Conservation (phyloP, 73 alveolate species). For the Tetrahymena thermophila region DNA sequence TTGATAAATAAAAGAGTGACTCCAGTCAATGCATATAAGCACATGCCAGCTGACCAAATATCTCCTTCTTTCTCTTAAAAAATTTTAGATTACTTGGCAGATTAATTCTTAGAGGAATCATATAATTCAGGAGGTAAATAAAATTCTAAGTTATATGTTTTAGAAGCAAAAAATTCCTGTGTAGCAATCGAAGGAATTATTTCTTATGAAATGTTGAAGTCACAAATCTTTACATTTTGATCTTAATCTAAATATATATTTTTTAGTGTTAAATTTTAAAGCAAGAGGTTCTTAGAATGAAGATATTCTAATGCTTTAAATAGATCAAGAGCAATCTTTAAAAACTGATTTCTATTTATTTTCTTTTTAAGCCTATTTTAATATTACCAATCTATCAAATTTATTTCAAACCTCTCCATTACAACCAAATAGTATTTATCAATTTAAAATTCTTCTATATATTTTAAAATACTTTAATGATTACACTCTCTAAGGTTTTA, state of each 20-base stretch:
- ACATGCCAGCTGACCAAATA: not conserved
- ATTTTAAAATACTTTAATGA: not conserved
- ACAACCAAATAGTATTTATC: not conserved
- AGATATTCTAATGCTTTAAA: not conserved
- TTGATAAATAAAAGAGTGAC: not conserved
- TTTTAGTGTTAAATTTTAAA: not conserved
- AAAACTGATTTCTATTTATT: not conserved
- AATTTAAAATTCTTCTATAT: not conserved
- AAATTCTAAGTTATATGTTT: not conserved
- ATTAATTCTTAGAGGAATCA: not conserved
- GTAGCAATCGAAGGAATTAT: not conserved
- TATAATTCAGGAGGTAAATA: not conserved
- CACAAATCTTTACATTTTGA: not conserved
- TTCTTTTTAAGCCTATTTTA: not conserved
- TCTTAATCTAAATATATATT: not conserved
- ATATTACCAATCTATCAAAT: not conserved
- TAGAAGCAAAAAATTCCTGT: not conserved
- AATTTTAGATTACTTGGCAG: not conserved
- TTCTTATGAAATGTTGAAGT: not conserved
- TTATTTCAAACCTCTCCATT: not conserved
- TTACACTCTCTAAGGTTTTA: not conserved
- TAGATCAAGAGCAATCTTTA: not conserved
- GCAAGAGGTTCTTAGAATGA: not conserved
- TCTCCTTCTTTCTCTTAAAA: not conserved
- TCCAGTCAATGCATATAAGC: not conserved